A percentile compares a stretch with the other conserved stretches of the same genome.
Conservation (phyloP, 2,329 filamentous ascomycete genomes). For the Penicillium sp. region DNA sequence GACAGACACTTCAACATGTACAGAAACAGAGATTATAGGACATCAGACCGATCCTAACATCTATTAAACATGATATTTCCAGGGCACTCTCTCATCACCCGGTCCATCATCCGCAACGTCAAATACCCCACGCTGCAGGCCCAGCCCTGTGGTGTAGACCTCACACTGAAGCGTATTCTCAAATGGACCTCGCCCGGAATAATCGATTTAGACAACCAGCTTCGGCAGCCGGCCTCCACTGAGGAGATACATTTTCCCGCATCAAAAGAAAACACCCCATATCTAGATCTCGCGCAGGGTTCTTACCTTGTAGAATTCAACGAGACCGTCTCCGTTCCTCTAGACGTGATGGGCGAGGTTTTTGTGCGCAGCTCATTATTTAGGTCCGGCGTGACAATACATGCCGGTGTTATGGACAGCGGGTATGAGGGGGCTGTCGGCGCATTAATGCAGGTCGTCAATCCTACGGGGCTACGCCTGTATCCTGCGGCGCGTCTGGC, state of each 20-base stretch:
- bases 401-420: conserved; percentile 37
- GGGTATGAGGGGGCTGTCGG: conserved; percentile 39
- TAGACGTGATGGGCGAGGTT: conserved; percentile 34
- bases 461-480: conserved; percentile 30
- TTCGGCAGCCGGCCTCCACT: conserved; percentile 20
- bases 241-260: conserved; percentile 11
- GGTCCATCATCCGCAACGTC: conserved; percentile 17
- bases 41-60: neutral
- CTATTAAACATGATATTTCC: conserved; percentile 13
- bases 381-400: conserved; percentile 32
- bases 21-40: neutral
- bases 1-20: neutral
- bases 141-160: conserved; percentile 29
- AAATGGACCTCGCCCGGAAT: conserved; percentile 24
- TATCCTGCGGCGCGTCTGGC: conserved; percentile 31
- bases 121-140: conserved; percentile 15
- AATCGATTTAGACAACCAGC: conserved; percentile 27
- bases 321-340: conserved; percentile 34
- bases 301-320: conserved; percentile 33
- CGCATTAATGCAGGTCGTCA: conserved; percentile 32
- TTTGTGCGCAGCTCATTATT: conserved; percentile 36
- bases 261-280: neutral
- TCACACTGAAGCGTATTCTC: conserved; percentile 22
- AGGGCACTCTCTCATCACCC: conserved; percentile 14
- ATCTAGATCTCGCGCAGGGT: conserved; percentile 22